These are phyloP conservation scores for Solanum piurae DNA, from an alignment of 257 asterid genomes.

Conservation along the genomic window DNA sequence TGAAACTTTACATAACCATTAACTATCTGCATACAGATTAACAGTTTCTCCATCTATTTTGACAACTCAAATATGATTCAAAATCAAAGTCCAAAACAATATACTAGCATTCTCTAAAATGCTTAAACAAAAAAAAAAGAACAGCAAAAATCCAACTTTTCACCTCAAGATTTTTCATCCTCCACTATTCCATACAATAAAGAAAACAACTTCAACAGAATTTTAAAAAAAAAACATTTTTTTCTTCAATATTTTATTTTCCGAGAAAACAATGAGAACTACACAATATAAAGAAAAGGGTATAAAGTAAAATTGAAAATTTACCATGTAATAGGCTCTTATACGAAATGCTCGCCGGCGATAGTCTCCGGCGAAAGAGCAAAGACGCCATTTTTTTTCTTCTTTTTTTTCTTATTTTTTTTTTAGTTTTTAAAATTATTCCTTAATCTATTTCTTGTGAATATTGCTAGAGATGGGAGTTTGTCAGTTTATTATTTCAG, in stretches of 20 bases:
- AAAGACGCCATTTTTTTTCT: conserved; percentile 28
- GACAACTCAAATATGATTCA: neutral
- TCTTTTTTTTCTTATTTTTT: neutral
- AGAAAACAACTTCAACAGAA: neutral
- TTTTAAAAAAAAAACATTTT: neutral
- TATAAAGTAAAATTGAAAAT: neutral
- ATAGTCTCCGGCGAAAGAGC: conserved; percentile 35
- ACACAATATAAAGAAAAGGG: neutral
- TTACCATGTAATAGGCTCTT: conserved; percentile 26
- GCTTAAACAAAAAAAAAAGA: neutral
- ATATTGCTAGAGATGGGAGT: neutral
- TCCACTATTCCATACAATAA: neutral
- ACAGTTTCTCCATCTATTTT: neutral
- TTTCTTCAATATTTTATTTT: neutral
- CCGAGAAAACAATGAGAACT: neutral
- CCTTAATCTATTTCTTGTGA: neutral
- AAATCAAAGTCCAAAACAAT: neutral
- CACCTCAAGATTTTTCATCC: neutral
- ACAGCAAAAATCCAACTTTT: neutral
- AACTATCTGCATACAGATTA: neutral
- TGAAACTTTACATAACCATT: neutral
- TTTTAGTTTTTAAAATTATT: neutral
- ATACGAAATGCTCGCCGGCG: neutral
- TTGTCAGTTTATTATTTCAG: neutral
- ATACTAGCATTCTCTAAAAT: neutral